Base-by-base conservation (phyloP, 805 yeast genomes). In the Saccharomycopsis fibuligera region DNA sequence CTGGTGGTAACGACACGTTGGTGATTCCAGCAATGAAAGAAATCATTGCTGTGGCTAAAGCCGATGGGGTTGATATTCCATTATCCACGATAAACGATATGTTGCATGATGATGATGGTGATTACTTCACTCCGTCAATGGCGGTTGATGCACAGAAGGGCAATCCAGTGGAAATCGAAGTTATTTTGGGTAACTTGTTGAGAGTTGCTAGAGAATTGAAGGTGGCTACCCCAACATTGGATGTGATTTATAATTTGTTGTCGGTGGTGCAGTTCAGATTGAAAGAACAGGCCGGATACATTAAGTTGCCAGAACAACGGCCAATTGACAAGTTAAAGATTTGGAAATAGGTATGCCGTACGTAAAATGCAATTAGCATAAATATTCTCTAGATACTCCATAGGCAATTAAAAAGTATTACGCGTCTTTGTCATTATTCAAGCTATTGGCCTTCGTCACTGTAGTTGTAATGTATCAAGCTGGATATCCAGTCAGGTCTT, bases 51-150 rank as follows among this genome's bases (percentile, higher is more conserved):
- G 74, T 84, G 50, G 95, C 95, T 9, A 75, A 74, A 45, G 77
- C 86, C 8, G 90, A 82, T 50, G 86, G 86, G 0, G 72, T 75
- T 33, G 69, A 67, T 3, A 58, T 85, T 29, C 78, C 79, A 1
- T 70, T 62, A 22, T 74, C 65, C n/a, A 62, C 72, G 19, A 76
- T 76, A 51, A 68, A 75, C 24, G 53, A 58, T 41, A 75, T 79
- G 69, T 61, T 78, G 33, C 79, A 78, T 54, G 69, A 78, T 19
- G 85, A 81, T 58, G 83, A 73, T 49, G 78, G 78, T 9, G 69
- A 67, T 31, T 76, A 73, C 64, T 84, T 76, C 60, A 70, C 73
- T 45, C 91, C 91, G 2, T 82, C 89, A 3, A 84, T 84, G 91
- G 66, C 75, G 53, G 83, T 82, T 9, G 93, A 84, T 59, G 72